phyloP scores from a whole-genome alignment of 139 green algal genomes.

The Picocystis salinarum region DNA sequence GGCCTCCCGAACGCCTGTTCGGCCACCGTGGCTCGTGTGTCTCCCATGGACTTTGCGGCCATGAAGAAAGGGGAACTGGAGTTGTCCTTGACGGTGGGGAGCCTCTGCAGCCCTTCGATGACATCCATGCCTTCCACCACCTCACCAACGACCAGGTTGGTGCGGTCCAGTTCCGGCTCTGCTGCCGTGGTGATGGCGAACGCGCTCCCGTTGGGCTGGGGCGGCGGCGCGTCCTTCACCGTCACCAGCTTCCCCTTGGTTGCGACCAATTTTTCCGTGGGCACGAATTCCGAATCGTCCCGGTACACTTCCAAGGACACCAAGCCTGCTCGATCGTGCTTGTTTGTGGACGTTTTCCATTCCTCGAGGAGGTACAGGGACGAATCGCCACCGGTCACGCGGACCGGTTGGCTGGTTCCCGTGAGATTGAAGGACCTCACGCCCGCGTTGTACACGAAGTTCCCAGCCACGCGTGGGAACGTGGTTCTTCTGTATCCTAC shows the following conservation, averaged over 20 bases:
- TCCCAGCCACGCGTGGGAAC: too few relatives aligned
- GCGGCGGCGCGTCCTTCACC: constrained; percentile 22
- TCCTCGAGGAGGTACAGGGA: constrained; percentile 1
- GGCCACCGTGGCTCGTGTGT: constrained; percentile 32
- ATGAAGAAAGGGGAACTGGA: constrained; percentile 23
- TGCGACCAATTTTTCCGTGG: constrained; percentile 27
- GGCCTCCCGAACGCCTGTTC: constrained; percentile 28
- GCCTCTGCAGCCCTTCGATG: constrained; percentile 14
- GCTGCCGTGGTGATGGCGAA: constrained; percentile 30
- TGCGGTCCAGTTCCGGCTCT: constrained; percentile 22
- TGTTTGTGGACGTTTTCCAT: constrained; percentile 1
- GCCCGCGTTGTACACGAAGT: background rate
- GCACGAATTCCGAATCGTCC: too few relatives aligned
- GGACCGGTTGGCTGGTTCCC: too few relatives aligned
- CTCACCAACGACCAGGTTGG: constrained; percentile 28
- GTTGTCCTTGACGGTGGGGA: constrained; percentile 34
- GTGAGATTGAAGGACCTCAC: too few relatives aligned
- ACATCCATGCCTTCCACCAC: constrained; percentile 30
- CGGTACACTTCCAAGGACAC: constrained; percentile 14
- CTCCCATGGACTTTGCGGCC: constrained; percentile 24
- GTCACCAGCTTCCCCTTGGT: constrained; percentile 34
- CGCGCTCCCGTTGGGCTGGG: constrained; percentile 25
- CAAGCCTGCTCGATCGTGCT: constrained; percentile 3
- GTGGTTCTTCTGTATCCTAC: constrained; percentile 23
- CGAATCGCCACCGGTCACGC: background rate